Percentiles rank a stretch among this genome's conserved stretches.
Conservation (phyloP, 345 rosid genomes). For the Sonneratia alba region DNA sequence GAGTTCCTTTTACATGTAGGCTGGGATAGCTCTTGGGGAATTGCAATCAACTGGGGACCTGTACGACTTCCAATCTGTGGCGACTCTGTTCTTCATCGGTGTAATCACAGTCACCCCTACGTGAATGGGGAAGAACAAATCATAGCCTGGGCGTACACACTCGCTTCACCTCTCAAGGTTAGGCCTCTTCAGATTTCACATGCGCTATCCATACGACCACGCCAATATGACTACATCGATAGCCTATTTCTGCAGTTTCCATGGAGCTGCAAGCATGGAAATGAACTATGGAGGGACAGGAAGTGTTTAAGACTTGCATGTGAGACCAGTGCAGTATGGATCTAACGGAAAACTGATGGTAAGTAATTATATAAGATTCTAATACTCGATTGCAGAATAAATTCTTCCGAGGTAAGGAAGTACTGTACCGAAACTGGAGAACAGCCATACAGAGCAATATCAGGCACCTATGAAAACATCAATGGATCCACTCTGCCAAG, state of each 20-base stretch:
- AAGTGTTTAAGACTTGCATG: too few species aligned
- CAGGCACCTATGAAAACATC: too few species aligned
- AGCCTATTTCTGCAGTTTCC: not conserved
- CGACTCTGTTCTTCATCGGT: slow-evolving; percentile 70
- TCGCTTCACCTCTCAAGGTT: not conserved
- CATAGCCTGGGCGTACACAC: slow-evolving; percentile 6
- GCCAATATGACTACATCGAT: not conserved
- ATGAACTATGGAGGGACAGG: too few species aligned
- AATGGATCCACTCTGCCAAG: too few species aligned
- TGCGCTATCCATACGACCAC: slow-evolving; percentile 4
- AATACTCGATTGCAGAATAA: too few species aligned
- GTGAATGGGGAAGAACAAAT: slow-evolving; percentile 42
- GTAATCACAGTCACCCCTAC: slow-evolving; percentile 68
- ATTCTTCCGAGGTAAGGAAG: too few species aligned
- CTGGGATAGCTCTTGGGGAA: slow-evolving; percentile 87
- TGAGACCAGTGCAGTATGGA: too few species aligned
- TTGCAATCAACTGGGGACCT: slow-evolving; percentile 78
- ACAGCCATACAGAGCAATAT: too few species aligned
- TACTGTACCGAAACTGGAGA: too few species aligned
- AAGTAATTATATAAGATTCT: too few species aligned
- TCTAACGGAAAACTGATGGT: too few species aligned
- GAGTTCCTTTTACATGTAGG: slow-evolving; percentile 27
- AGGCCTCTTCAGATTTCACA: not conserved
- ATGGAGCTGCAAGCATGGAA: too few species aligned
- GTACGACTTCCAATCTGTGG: slow-evolving; percentile 74